Percentiles rank a stretch among this genome's conserved stretches.
phyloP scores from a whole-genome alignment of 345 rosid species.

The Cardamine resedifolia region DNA sequence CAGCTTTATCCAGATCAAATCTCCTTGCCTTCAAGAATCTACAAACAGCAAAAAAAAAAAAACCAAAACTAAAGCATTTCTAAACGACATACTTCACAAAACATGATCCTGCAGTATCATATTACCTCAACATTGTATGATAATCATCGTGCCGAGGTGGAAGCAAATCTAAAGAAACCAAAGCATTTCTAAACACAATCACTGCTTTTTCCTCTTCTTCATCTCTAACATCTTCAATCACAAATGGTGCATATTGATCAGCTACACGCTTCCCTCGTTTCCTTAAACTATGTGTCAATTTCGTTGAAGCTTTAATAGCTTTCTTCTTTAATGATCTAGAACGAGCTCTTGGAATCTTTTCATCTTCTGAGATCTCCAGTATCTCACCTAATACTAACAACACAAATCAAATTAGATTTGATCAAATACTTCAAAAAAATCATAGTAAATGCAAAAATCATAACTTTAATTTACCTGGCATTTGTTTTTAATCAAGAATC shows the following conservation, averaged over 20 bases:
- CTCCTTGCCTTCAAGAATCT: conserved; percentile 92
- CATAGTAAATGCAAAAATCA: background rate
- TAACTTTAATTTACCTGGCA: conserved; percentile 50
- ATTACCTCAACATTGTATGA: conserved; percentile 86
- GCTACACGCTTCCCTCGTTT: conserved; percentile 71
- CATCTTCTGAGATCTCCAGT: conserved; percentile 63
- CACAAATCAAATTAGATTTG: background rate
- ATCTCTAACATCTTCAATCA: conserved; percentile 78
- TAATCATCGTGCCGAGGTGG: conserved; percentile 79
- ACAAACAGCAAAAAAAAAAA: conserved; percentile 25
- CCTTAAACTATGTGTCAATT: conserved; percentile 61
- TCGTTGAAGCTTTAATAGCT: conserved; percentile 78
- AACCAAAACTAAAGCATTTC: background rate
- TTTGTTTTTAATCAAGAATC: conserved; percentile 26
- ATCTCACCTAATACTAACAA: conserved; percentile 43
- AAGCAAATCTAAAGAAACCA: conserved; percentile 65
- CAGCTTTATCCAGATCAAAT: conserved; percentile 74
- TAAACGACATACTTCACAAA: background rate
- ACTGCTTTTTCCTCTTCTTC: conserved; percentile 78
- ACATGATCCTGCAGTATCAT: background rate
- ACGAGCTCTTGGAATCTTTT: conserved; percentile 49
- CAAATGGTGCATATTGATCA: conserved; percentile 42
- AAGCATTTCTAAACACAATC: conserved; percentile 58
- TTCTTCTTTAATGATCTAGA: conserved; percentile 68
- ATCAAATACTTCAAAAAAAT: background rate